phyloP scores from a whole-genome alignment of 441 rosid genomes.

The Eugenia klotzschiana region DNA sequence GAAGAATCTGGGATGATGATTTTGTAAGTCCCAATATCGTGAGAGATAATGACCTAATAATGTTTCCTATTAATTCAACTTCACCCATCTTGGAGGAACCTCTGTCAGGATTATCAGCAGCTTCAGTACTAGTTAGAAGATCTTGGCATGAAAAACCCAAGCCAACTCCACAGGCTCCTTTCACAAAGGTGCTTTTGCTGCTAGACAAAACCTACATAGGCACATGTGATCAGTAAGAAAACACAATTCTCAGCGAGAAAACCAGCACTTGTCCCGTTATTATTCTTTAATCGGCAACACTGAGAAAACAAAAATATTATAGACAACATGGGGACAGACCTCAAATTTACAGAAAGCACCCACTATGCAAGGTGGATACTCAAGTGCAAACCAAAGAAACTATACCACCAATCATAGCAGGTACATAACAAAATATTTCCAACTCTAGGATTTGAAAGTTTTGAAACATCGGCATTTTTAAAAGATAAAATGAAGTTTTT shows the following conservation, averaged over 20 bases:
- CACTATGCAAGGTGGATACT: background rate
- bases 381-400: background rate
- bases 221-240: background rate
- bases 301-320: background rate
- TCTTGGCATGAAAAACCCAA: conserved; percentile 81
- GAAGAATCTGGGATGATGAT: conserved; percentile 35
- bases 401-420: background rate
- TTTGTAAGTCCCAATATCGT: conserved; percentile 30
- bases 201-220: conserved; percentile 55
- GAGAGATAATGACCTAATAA: conserved; percentile 37
- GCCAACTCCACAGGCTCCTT: conserved; percentile 92
- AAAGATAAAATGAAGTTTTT: background rate
- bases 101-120: conserved; percentile 31
- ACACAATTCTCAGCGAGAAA: conserved; percentile 3
- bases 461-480: background rate
- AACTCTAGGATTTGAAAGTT: background rate
- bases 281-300: background rate
- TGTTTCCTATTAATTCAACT: conserved; percentile 46
- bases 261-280: background rate
- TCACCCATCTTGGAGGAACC: conserved; percentile 47
- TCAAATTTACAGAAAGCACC: background rate
- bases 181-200: conserved; percentile 74
- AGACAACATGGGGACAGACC: background rate
- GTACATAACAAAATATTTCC: background rate
- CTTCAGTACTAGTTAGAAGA: conserved; percentile 44